Conservation (phyloP, 306 rosid species). For the Biancaea sappan region DNA sequence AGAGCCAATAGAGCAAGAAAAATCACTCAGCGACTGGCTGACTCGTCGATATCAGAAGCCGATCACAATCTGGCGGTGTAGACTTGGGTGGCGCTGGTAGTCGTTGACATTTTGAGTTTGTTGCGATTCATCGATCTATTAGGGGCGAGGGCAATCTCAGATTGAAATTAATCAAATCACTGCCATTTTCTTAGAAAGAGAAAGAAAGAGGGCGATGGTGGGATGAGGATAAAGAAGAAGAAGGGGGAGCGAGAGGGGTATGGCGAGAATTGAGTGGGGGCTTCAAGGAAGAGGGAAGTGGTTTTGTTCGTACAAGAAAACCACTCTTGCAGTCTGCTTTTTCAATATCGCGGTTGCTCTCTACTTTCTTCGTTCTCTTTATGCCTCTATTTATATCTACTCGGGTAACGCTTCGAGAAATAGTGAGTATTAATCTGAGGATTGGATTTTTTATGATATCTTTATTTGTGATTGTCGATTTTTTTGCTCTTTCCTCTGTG, state of each 20-base stretch:
- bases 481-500: background rate
- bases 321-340: slow-evolving; percentile 73
- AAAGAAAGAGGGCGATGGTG: slow-evolving; percentile 62
- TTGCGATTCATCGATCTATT: slow-evolving; percentile 12
- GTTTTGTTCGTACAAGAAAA: slow-evolving; percentile 81
- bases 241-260: slow-evolving; percentile 44
- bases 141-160: background rate
- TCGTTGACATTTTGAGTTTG: background rate
- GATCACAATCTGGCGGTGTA: background rate
- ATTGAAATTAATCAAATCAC: slow-evolving; percentile 10
- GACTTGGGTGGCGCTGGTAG: background rate
- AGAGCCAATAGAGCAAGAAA: background rate
- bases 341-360: slow-evolving; percentile 92
- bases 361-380: slow-evolving; percentile 81
- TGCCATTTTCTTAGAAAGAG: slow-evolving; percentile 16
- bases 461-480: background rate
- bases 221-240: slow-evolving; percentile 69
- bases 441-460: background rate
- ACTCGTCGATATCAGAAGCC: background rate
- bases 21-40: background rate
- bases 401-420: slow-evolving; percentile 63
- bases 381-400: slow-evolving; percentile 84
- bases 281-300: slow-evolving; percentile 65
- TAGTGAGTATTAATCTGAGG: slow-evolving; percentile 45
- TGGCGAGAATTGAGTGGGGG: slow-evolving; percentile 85